A percentile compares a stretch with the other conserved stretches of the same genome.
Conservation (phyloP, 352 stramenopile species). For the Globisporangium takayamanum region DNA sequence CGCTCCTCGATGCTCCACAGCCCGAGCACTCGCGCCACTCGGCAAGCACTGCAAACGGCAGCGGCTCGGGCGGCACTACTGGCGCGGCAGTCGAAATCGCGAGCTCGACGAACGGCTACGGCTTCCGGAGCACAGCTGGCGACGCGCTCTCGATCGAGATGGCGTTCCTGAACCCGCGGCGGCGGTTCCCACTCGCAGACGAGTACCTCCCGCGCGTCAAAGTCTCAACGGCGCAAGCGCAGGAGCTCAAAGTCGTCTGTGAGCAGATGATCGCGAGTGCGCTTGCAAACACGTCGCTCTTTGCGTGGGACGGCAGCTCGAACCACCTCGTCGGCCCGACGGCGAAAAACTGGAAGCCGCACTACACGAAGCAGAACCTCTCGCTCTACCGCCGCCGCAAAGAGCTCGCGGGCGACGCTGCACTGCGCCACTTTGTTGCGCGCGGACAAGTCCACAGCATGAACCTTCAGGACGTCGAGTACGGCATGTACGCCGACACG, state of each 20-base stretch:
- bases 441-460: constrained; percentile 41
- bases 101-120: constrained; percentile 37
- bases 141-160: constrained; percentile 60
- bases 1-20: neutral
- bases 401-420: constrained; percentile 17
- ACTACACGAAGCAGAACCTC: constrained; percentile 47
- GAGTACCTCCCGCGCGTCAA: constrained; percentile 42
- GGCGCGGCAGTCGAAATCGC: constrained; percentile 24
- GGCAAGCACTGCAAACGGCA: constrained; percentile 14
- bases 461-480: constrained; percentile 42
- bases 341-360: constrained; percentile 41
- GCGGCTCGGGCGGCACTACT: constrained; percentile 15
- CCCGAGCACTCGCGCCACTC: constrained; percentile 1
- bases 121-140: constrained; percentile 41
- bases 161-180: constrained; percentile 43
- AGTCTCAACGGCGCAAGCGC: constrained; percentile 28
- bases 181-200: constrained; percentile 49
- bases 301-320: constrained; percentile 45
- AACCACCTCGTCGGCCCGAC: constrained; percentile 28
- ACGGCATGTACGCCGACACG: constrained; percentile 40
- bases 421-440: constrained; percentile 35
- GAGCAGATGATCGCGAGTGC: constrained; percentile 37
- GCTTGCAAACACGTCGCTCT: constrained; percentile 46
- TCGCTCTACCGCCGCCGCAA: constrained; percentile 44
- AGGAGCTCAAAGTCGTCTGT: constrained; percentile 41